Evolutionary conservation across 2,329 filamentous ascomycete genomes (phyloP), one percentile per base, ranked within the genome.

Genomic region (Cladosporium austrohemisphaericum): DNA sequence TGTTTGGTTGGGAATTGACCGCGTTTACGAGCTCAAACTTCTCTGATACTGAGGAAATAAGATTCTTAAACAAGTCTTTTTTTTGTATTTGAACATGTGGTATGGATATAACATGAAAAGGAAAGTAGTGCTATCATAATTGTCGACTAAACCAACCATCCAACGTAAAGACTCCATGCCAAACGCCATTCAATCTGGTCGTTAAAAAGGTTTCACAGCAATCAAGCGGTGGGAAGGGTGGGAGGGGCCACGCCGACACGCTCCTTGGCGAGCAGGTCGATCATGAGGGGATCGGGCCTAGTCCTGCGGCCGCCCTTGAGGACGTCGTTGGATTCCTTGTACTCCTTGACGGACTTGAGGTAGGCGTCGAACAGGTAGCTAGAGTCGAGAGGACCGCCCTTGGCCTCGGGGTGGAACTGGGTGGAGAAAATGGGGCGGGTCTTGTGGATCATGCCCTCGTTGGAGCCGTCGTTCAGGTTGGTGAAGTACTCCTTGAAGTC

Each of bases 401-500:
- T 95, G 60, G 93, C 93, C 74, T 98, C 93, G 13, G 93, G 93
- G 68, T 98, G 93, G 83, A 98, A 98, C 72, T 98, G 93, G 19
- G 91, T 95, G 56, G 88, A 92, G 80, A 98, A 97, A 68, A 98
- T 98, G 55, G 93, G 93, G 28, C 92, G 88, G 51, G 87, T 86
- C 73, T 86, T 90, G 80, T 98, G 93, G 68, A 96, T 90, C 83
- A 98, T 89, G 52, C 87, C 92, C 77, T 98, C 93, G 71, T 98
- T 98, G 71, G 86, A 92, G 55, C 90, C 88, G 66, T 98, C 93
- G 72, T 97, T 98, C 58, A 97, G 78, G 78, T 98, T 97, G 71
- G 95, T 85, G 68, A 97, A 98, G 79, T 95, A 97, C 71, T 95
- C 92, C 78, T 91, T 93, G 83, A 90, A 98, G 29, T 96, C 90